Evolutionary conservation across 225 moss, liverwort and hornwort genomes (phyloP).

Genomic region (Bryum argenteum): DNA sequence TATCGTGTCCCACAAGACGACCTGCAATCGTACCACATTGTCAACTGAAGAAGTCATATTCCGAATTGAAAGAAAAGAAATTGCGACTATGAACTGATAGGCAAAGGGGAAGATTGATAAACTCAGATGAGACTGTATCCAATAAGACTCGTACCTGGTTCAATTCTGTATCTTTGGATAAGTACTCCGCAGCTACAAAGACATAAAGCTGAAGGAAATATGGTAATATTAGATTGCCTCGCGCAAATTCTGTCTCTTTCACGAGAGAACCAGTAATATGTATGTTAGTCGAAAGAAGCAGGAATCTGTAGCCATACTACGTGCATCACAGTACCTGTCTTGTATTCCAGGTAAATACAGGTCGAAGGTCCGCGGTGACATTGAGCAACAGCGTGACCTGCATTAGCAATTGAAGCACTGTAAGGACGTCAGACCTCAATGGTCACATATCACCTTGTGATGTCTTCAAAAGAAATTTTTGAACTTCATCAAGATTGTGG

Average conservation of each 20-base stretch:
- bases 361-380: slow-evolving; percentile 57
- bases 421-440: not conserved
- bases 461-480: not conserved
- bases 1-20: slow-evolving; percentile 53
- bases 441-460: not conserved
- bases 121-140: not conserved
- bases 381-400: slow-evolving; percentile 60
- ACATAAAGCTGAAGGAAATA: slow-evolving; percentile 36
- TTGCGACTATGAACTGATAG: not conserved
- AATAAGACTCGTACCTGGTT: slow-evolving; percentile 43
- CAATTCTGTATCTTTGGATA: slow-evolving; percentile 46
- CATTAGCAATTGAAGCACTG: slow-evolving; percentile 16
- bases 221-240: not conserved
- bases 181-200: slow-evolving; percentile 64
- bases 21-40: slow-evolving; percentile 13
- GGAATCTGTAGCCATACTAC: not conserved
- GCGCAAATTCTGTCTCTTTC: slow-evolving; percentile 2
- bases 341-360: slow-evolving; percentile 86
- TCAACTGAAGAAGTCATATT: slow-evolving; percentile 15
- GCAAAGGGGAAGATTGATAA: slow-evolving; percentile 3
- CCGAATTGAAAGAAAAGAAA: not conserved
- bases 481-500: not conserved
- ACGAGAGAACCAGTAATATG: slow-evolving; percentile 5
- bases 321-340: slow-evolving; percentile 51
- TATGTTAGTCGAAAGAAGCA: not conserved